Percentiles rank a stretch among this genome's conserved stretches.
phyloP scores from a whole-genome alignment of 1,139 yeast genomes.

The Pichia cactophila region DNA sequence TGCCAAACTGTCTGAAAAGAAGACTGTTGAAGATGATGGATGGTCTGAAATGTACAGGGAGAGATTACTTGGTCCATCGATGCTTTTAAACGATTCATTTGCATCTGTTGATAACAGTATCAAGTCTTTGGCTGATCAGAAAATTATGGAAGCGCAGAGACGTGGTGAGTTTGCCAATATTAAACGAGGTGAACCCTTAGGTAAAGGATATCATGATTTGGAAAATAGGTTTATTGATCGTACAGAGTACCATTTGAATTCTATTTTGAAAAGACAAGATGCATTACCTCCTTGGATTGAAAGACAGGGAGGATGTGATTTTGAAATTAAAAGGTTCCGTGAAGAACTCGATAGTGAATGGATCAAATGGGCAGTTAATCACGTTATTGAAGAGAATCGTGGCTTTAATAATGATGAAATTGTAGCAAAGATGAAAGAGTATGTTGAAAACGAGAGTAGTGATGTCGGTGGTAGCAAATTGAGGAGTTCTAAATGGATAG shows the following conservation, averaged over 20 bases:
- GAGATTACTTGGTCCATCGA: constrained; percentile 51
- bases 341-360: constrained; percentile 37
- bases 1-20: constrained; percentile 30
- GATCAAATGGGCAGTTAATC: constrained; percentile 33
- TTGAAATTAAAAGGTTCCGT: constrained; percentile 41
- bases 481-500: constrained; percentile 34
- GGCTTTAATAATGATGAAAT: constrained; percentile 8
- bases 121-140: constrained; percentile 61
- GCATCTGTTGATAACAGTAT: constrained; percentile 47
- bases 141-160: constrained; percentile 66
- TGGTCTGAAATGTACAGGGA: constrained; percentile 61
- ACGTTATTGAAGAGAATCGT: constrained; percentile 25
- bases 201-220: constrained; percentile 32
- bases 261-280: constrained; percentile 68
- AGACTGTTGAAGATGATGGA: constrained; percentile 34
- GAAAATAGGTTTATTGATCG: constrained; percentile 41
- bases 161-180: constrained; percentile 63
- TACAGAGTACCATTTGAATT: constrained; percentile 61
- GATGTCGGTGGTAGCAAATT: constrained; percentile 6
- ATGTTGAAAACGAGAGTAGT: constrained; percentile 4
- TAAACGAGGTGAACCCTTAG: constrained; percentile 54
- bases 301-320: constrained; percentile 54
- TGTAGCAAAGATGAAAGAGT: constrained; percentile 15
- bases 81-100: constrained; percentile 37
- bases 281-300: constrained; percentile 88